Evolutionary conservation across 1,284 basidiomycete genomes (phyloP).

Genomic region (Caloboletus firmus): DNA sequence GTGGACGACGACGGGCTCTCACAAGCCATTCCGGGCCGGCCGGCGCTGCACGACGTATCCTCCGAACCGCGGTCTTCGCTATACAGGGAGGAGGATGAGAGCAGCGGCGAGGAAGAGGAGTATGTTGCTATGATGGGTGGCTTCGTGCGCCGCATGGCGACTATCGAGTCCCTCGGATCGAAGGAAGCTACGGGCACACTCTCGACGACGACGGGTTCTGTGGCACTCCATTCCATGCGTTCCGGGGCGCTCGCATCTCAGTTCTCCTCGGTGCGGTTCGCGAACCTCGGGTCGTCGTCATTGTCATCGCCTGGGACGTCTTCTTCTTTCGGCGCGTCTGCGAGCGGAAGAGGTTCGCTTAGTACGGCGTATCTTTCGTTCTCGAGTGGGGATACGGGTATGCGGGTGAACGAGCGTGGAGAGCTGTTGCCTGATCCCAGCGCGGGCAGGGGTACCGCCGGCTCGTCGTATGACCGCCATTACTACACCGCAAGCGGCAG

Average conservation of each 20-base stretch:
- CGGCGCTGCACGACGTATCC: constrained; percentile 8
- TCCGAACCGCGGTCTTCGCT: constrained; percentile 20
- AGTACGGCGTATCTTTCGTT: constrained; percentile 31
- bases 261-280: constrained; percentile 30
- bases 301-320: constrained; percentile 16
- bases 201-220: constrained; percentile 22
- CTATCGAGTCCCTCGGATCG: constrained; percentile 73
- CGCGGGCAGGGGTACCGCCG: constrained; percentile 1
- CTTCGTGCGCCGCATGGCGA: constrained; percentile 68
- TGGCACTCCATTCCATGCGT: constrained; percentile 15
- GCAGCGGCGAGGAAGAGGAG: constrained; percentile 43
- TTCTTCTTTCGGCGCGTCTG: constrained; percentile 11
- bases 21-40: constrained; percentile 8
- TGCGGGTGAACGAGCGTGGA: constrained; percentile 31
- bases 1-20: constrained; percentile 2
- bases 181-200: constrained; percentile 40
- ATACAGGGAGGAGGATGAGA: constrained; percentile 6
- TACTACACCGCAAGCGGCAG: constrained; percentile 20
- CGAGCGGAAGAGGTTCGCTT: constrained; percentile 12
- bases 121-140: constrained; percentile 59
- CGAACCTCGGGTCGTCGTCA: constrained; percentile 2
- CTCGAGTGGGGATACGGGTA: constrained; percentile 24
- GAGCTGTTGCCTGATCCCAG: constrained; percentile 21
- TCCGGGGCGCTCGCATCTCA: constrained; percentile 23
- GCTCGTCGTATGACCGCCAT: constrained; percentile 12